Base-by-base conservation (phyloP, 2,329 filamentous ascomycete genomes). In the Dactylellina leptospora region DNA sequence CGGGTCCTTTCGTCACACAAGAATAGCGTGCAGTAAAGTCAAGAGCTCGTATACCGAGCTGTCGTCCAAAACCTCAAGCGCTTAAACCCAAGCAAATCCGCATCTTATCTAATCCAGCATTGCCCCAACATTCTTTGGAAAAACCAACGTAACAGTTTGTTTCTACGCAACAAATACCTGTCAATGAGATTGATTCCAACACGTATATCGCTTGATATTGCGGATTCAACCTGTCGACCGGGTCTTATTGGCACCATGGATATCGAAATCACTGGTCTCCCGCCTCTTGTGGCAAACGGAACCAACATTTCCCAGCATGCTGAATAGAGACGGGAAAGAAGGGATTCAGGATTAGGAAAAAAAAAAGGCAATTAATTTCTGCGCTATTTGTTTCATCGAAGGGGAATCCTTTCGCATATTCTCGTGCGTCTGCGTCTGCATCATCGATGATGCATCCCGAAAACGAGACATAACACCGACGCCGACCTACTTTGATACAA, bases 71-170 rank as follows among this genome's bases (percentile, higher is more conserved):
- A 5, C 5, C 44, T 23, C 13, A 48, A 48, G 22, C 6, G 44
- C 6, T n/a, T 48, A 6, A 27, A 2, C n/a, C 10, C 18, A 11
- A 38, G 13, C 28, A 36, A 18, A 23, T 10, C n/a, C n/a, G n/a
- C 23, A 53, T 53, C 48, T 53, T 38, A 53, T 53, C 48, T 53
- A 53, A 38, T 53, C n/a, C n/a, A n/a, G n/a, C n/a, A n/a, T n/a
- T n/a, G n/a, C 42, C 18, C 23, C 42, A 3, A 20, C 18, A 9
- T 10, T 45, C 18, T 18, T 18, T 51, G 18, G 16, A 25, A 20
- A 51, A 16, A 51, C 23, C 13, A 27, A 51, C 20, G 16, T 20
- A 45, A 51, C 47, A 20, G 25, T 33, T 33, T 9, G 20, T 48
- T 18, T 16, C 27, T 16, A 30, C 30, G 30, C 30, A 6, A 13